These are phyloP conservation scores for Metschnikowia aberdeeniae DNA, from an alignment of 805 yeast species.

Conservation along the genomic window DNA sequence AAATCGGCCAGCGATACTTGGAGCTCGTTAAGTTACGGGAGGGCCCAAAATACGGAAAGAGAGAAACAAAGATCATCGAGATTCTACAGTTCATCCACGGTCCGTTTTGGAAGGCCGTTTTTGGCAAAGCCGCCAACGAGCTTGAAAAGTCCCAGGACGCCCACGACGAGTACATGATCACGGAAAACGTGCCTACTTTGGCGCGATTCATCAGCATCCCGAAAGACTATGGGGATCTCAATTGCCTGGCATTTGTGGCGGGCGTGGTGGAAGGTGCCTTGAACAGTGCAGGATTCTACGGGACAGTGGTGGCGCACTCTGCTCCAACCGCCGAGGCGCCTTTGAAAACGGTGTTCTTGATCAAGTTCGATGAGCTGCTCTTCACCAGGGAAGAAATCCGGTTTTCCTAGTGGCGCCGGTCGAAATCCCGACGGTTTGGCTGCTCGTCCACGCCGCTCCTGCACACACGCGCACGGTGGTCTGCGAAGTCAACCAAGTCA, in stretches of 20 bases:
- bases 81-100: slow-evolving; percentile 69
- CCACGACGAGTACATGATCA: slow-evolving; percentile 71
- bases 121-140: slow-evolving; percentile 71
- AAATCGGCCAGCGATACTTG: slow-evolving; percentile 65
- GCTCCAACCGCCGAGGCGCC: slow-evolving; percentile 60
- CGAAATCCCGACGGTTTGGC: no score
- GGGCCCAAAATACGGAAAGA: slow-evolving; percentile 54
- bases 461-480: background rate
- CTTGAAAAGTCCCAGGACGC: slow-evolving; percentile 70
- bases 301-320: slow-evolving; percentile 78
- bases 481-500: background rate
- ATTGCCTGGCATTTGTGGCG: slow-evolving; percentile 79
- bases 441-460: background rate
- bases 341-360: slow-evolving; percentile 66
- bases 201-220: slow-evolving; percentile 76
- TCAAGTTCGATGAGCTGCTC: slow-evolving; percentile 61
- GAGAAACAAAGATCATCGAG: slow-evolving; percentile 65
- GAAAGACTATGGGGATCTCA: slow-evolving; percentile 69
- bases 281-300: slow-evolving; percentile 67
- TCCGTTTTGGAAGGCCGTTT: slow-evolving; percentile 66
- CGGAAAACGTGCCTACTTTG: slow-evolving; percentile 68
- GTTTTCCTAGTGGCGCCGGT: slow-evolving; percentile 14
- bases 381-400: slow-evolving; percentile 51
- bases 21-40: slow-evolving; percentile 70
- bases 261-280: slow-evolving; percentile 82